Evolutionary conservation across 139 green algal species (phyloP).

Genomic region (Pleodorina starrii): DNA sequence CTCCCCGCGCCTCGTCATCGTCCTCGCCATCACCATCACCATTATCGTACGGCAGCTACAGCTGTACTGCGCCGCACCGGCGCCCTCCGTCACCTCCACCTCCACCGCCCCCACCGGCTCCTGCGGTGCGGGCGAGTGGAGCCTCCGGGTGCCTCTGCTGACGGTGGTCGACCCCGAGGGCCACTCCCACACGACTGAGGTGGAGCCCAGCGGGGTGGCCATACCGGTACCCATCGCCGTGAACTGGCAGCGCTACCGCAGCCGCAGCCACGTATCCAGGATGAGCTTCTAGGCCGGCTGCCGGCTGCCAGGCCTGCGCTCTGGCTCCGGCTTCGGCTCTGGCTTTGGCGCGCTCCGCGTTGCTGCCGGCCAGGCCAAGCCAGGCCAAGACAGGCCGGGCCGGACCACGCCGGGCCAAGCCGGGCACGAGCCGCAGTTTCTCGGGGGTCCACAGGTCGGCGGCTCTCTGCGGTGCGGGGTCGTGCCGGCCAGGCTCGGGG

Average conservation of each 20-base stretch:
- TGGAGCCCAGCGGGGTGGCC: not conserved
- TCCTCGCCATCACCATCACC: not conserved
- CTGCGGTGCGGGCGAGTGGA: not conserved
- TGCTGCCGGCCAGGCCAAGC: too few species aligned
- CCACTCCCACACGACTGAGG: not conserved
- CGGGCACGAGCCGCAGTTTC: too few species aligned
- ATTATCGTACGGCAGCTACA: not conserved
- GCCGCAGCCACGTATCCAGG: conserved; percentile 16
- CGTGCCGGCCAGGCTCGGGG: too few species aligned
- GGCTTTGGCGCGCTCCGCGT: too few species aligned
- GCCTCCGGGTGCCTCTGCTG: conserved; percentile 6
- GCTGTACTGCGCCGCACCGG: not conserved
- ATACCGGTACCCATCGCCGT: not conserved
- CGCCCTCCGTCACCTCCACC: too few species aligned
- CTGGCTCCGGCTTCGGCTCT: too few species aligned
- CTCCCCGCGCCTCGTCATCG: not conserved
- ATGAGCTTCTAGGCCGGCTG: conserved; percentile 19
- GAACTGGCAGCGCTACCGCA: conserved; percentile 38
- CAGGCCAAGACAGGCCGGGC: too few species aligned
- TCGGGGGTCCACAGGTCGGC: too few species aligned
- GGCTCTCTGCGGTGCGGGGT: too few species aligned
- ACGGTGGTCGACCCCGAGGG: not conserved
- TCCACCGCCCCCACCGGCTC: not conserved
- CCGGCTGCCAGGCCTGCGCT: too few species aligned
- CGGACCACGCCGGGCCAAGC: too few species aligned